Conservation (phyloP, 2,329 filamentous ascomycete species). For the Cercospora sojina region DNA sequence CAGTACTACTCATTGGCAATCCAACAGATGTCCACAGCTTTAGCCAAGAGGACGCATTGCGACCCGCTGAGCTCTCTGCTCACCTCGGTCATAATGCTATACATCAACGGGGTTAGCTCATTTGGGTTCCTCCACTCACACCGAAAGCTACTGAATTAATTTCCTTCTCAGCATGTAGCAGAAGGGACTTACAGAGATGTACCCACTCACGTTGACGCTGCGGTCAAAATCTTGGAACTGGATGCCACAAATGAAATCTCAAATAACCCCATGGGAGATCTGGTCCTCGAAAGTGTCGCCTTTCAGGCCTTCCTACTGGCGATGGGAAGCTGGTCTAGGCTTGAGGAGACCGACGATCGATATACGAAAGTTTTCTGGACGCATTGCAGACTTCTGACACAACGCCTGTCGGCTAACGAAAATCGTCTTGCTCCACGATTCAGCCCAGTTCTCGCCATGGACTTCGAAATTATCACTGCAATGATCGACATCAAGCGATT, state of each 20-base stretch:
- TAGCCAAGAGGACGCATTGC: background rate
- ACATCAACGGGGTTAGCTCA: background rate
- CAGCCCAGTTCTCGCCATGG: background rate
- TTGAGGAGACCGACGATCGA: background rate
- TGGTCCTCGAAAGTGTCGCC: background rate
- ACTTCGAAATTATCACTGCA: background rate
- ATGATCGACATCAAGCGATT: background rate
- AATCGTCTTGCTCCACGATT: background rate
- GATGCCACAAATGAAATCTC: background rate
- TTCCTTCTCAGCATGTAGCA: background rate
- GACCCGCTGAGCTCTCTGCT: background rate
- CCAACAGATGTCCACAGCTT: background rate
- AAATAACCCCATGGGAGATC: background rate
- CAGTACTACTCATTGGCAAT: background rate
- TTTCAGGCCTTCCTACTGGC: background rate
- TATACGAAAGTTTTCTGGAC: background rate
- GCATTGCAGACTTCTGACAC: background rate
- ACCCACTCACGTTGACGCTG: background rate
- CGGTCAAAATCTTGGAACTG: background rate
- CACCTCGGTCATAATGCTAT: background rate
- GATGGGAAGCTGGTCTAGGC: background rate
- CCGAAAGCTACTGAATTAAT: background rate
- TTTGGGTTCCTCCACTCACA: accelerated
- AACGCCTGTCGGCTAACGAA: background rate
- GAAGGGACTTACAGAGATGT: background rate